Evolutionary conservation across 2,329 filamentous ascomycete genomes (phyloP), one percentile per base, ranked within the genome.

Genomic region (Leptographium procerum): DNA sequence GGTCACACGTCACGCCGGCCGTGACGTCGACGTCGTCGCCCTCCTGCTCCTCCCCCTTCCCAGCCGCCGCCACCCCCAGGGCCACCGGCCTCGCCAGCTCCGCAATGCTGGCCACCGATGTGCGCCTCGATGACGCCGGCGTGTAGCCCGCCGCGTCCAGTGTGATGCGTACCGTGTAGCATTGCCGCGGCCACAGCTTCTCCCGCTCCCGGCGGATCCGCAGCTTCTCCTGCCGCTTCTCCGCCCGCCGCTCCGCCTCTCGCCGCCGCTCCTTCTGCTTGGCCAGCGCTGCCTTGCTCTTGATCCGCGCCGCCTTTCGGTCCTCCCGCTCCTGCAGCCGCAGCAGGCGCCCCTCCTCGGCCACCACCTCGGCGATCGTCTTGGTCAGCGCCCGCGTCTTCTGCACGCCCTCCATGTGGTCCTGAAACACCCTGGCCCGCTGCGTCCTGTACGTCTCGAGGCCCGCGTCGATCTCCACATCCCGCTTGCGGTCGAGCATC

Each of bases 91-190:
- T 78, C 63, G 72, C 71, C 52, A 80, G 72, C 60, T 82, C 78
- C 1, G 77, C 77, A 26, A 68, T 78, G 45, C 84, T 84, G 5
- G 74, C 69, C 14, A 78, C 63, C 1, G 79, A 82, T 53, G 66
- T 72, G 26, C 78, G 75, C 10, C 78, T 75, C 13, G 79, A 81
- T 0, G 77, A 76, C 36, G 62, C 58, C 4, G 75, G 75, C 0
- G 77, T 77, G 22, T 31, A 33, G 51, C 72, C 67, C n/a, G 71
- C 64, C 22, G 72, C 73, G 52, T 81, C 78, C 28, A 82, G 71
- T n/a, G 72, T 77, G 65, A 82, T 76, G 24, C 72, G 77, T 48
- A 81, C 69, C 2, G 71, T 69, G 65, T 79, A 81, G 64, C 74
- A 75, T 40, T 70, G 70, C 56, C 73, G 75, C 5, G 78, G 75